phyloP scores from a whole-genome alignment of 2,329 filamentous ascomycete species.

The Clarireedia hainanense region DNA sequence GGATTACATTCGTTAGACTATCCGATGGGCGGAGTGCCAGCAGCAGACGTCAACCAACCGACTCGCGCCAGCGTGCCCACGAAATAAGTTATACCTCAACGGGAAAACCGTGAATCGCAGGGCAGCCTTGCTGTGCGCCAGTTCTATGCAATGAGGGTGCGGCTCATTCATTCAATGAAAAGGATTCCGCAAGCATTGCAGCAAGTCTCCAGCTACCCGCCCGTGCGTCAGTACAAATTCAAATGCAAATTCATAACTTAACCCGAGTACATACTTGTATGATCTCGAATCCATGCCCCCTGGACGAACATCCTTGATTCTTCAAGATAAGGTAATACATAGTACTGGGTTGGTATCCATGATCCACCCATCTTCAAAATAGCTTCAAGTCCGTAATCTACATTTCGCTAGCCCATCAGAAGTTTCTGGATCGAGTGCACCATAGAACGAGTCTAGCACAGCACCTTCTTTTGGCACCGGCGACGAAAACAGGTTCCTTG shows the following conservation, averaged over 20 bases:
- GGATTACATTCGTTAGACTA: neutral
- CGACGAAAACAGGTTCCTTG: neutral
- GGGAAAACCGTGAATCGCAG: neutral
- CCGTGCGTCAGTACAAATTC: neutral
- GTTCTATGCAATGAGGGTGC: slow-evolving; percentile 4
- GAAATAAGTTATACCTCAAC: neutral
- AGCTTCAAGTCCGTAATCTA: slow-evolving; percentile 5
- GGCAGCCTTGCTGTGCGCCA: slow-evolving; percentile 1
- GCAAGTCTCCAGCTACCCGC: neutral
- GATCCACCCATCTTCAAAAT: slow-evolving; percentile 1
- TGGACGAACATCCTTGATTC: slow-evolving; percentile 7
- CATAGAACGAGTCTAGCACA: neutral
- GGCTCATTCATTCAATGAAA: neutral
- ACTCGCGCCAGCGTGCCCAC: slow-evolving; percentile 1
- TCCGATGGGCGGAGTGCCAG: neutral
- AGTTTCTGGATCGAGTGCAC: neutral
- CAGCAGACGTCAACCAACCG: neutral
- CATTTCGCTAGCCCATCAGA: neutral
- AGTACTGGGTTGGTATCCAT: neutral
- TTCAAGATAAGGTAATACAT: slow-evolving; percentile 6
- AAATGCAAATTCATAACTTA: neutral
- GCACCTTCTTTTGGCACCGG: neutral
- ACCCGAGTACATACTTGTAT: neutral
- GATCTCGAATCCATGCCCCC: slow-evolving; percentile 4
- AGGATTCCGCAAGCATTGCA: slow-evolving; percentile 6